Conservation (phyloP, 176 grass and related monocot species). For the Pontederia paniculata region DNA sequence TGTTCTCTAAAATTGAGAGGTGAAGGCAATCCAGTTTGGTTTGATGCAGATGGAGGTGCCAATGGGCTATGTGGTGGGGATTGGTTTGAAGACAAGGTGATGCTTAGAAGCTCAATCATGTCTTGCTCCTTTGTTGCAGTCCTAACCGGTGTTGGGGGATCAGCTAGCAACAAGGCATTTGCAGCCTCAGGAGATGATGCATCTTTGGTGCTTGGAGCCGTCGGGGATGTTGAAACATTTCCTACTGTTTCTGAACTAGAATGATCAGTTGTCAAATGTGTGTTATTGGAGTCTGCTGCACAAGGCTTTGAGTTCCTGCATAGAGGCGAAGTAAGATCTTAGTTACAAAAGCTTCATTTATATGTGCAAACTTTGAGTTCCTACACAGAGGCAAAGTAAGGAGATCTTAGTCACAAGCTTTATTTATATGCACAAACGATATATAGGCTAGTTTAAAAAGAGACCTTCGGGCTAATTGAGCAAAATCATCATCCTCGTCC, state of each 20-base stretch:
- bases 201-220: conserved; percentile 13
- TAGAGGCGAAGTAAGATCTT: conserved; percentile 9
- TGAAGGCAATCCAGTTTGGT: conserved; percentile 19
- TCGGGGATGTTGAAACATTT: conserved; percentile 3
- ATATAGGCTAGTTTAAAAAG: neutral
- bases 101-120: conserved; percentile 49
- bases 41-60: conserved; percentile 13
- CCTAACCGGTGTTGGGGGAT: conserved; percentile 33
- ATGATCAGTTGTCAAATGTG: conserved; percentile 4
- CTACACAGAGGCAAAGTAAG: conserved; percentile 24
- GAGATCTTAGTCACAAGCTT: conserved; percentile 1
- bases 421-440: conserved; percentile 1
- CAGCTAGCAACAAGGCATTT: conserved; percentile 33
- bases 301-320: conserved; percentile 50
- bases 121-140: conserved; percentile 46
- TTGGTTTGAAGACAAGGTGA: conserved; percentile 38
- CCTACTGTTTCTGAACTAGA: conserved; percentile 5
- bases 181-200: conserved; percentile 23
- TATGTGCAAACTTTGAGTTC: conserved; percentile 27
- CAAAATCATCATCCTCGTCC: conserved; percentile 66
- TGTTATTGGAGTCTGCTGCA: conserved; percentile 12
- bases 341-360: neutral
- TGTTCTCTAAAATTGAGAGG: conserved; percentile 1
- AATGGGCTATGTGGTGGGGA: conserved; percentile 26
- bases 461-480: conserved; percentile 63